Evolutionary conservation across 495 filamentous ascomycete genomes (phyloP).

Genomic region (Pseudevernia furfuracea): DNA sequence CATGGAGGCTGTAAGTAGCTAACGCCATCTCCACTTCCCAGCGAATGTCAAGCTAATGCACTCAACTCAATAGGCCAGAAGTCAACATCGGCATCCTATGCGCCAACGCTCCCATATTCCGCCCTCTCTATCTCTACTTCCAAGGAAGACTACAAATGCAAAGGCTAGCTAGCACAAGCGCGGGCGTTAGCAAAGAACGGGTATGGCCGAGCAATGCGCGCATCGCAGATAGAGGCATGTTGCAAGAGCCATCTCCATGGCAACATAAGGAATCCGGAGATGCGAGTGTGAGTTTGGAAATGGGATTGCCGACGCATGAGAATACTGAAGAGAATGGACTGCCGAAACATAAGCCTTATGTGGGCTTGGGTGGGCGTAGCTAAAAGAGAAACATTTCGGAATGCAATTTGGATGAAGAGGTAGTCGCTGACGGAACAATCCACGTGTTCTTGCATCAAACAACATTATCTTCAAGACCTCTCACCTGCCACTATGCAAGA

Average conservation of each 20-base stretch:
- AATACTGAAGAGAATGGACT: background rate
- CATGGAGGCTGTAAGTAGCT: constrained; percentile 17
- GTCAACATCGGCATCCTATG: constrained; percentile 26
- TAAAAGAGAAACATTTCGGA: too few relatives aligned
- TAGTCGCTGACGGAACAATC: too few relatives aligned
- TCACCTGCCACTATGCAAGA: too few relatives aligned
- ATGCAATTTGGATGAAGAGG: too few relatives aligned
- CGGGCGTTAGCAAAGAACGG: constrained; percentile 9
- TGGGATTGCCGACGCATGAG: constrained; percentile 10
- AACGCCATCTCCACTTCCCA: background rate
- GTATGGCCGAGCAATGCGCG: constrained; percentile 5
- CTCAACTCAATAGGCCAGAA: constrained; percentile 7
- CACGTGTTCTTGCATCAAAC: too few relatives aligned
- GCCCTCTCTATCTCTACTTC: constrained; percentile 21
- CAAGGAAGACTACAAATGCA: constrained; percentile 10
- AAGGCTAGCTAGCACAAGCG: constrained; percentile 1
- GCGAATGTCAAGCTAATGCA: background rate
- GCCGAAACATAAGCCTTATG: too few relatives aligned
- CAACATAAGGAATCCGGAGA: background rate
- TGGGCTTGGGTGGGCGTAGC: too few relatives aligned
- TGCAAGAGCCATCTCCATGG: background rate
- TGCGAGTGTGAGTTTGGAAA: constrained; percentile 15
- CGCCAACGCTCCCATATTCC: constrained; percentile 22
- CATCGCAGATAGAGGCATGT: too few relatives aligned
- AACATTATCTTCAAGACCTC: too few relatives aligned